A percentile compares a stretch with the other conserved stretches of the same genome.
Evolutionary conservation across 768 basidiomycete genomes (phyloP).

Genomic region (Russula sp.): DNA sequence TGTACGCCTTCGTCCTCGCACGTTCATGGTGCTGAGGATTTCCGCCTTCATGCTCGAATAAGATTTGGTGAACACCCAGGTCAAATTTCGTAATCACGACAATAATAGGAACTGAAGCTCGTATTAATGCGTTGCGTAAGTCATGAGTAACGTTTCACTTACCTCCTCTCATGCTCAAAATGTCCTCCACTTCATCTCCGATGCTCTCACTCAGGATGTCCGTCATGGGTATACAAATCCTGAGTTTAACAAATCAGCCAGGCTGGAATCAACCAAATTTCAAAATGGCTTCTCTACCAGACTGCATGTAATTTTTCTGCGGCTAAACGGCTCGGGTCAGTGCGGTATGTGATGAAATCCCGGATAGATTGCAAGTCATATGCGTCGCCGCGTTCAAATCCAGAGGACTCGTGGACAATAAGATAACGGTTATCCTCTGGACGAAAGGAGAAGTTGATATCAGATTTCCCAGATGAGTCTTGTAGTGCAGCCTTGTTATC

Average conservation of each 20-base stretch:
- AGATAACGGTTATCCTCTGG: not conserved
- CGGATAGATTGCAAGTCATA: not conserved
- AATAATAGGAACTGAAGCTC: not conserved
- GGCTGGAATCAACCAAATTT: not conserved
- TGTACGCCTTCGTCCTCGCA: not conserved
- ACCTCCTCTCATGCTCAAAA: not conserved
- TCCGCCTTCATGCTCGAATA: not conserved
- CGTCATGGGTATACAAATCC: not conserved
- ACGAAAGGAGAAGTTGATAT: not conserved
- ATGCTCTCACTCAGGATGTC: not conserved
- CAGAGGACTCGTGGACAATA: not conserved
- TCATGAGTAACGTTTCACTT: not conserved
- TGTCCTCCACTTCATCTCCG: not conserved
- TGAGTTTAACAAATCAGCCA: not conserved
- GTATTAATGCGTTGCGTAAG: not conserved
- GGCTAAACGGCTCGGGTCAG: not conserved
- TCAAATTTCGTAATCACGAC: conserved; percentile 1
- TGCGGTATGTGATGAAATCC: not conserved
- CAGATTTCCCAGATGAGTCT: not conserved
- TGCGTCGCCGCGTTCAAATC: not conserved
- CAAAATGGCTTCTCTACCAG: not conserved
- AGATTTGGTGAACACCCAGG: not conserved
- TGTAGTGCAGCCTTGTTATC: not conserved
- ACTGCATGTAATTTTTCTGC: not conserved
- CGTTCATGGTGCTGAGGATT: not conserved